Conservation (phyloP, 2,329 filamentous ascomycete species). For the Trichoderma semiorbis region DNA sequence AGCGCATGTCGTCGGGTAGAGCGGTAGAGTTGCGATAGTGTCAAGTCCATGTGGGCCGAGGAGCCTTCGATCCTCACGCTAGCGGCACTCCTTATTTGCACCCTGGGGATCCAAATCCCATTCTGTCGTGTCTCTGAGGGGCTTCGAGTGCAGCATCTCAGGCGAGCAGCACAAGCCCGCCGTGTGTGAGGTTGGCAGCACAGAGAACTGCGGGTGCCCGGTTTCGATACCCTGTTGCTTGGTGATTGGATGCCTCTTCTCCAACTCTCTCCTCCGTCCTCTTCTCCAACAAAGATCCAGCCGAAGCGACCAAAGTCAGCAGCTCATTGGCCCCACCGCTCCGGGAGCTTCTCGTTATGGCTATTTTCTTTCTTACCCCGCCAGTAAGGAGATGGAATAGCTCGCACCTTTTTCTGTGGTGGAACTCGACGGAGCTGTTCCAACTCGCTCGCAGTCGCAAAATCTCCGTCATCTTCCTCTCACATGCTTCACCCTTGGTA, state of each 20-base stretch:
- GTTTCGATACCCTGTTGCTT: not conserved
- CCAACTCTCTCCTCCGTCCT: not conserved
- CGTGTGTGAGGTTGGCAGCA: not conserved
- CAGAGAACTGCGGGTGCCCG: not conserved
- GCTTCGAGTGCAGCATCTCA: not conserved
- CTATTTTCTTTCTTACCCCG: conserved; percentile 25
- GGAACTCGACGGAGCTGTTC: not conserved
- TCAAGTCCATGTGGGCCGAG: conserved; percentile 1
- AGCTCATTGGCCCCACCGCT: not conserved
- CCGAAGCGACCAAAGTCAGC: not conserved
- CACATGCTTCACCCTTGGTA: not conserved
- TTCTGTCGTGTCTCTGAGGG: not conserved
- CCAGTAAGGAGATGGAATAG: conserved; percentile 14
- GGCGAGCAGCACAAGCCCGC: not conserved
- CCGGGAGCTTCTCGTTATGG: not conserved
- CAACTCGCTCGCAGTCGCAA: conserved; percentile 9
- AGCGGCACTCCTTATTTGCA: conserved; percentile 7
- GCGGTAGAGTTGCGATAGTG: not conserved
- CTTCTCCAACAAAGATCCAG: not conserved
- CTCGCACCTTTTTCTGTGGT: not conserved
- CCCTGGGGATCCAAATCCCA: not conserved
- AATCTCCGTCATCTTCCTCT: not conserved
- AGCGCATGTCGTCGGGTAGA: not conserved
- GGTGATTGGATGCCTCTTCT: not conserved
- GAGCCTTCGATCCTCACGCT: not conserved